Evolutionary conservation across 108 stramenopile species (phyloP), one percentile per base, ranked within the genome.

Genomic region (Conticribra guillardii): DNA sequence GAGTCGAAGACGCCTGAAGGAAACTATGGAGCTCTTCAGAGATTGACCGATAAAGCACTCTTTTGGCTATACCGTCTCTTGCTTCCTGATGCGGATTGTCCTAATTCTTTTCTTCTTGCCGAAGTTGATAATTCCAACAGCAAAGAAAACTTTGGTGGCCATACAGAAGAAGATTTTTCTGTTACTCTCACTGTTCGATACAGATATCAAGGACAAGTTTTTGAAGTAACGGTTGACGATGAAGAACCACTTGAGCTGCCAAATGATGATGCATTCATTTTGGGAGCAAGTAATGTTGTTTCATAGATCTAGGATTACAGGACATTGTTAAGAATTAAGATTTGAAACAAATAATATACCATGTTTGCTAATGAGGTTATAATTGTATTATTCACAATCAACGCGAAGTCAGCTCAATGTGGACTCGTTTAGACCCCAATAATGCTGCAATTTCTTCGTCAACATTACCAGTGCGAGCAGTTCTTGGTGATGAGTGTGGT

Each of bases 201-300:
- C 67, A 60, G 48, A 61, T 71, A 56, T 34, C 31, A 60, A 30
- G 79, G 61, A 18, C 29, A 26, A 9, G 78, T 71, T 7, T 85
- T 69, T 49, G 82, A 86, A 41, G 59, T 65, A 28, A 54, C 34
- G 32, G 59, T 81, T n/a, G 49, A 48, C 21, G 82, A 86, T 52
- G 47, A 78, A 24, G 82, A 81, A 19, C 49, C 57, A 14, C 33
- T 81, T 46, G 33, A 49, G 18, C 22, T 81, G 4, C 80, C 80
- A 9, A 74, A 49, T 31, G 11, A n/a, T 15, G 17, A 62, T 8
- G 80, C 70, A 31, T 48, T 77, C 24, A 48, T 62, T 31, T 31
- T 76, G 32, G 80, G 74, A 18, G 28, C 24, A 54, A 53, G 59
- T 28, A 37, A 68, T 32, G n/a, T n/a, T n/a, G n/a, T n/a, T n/a